A percentile compares a stretch with the other conserved stretches of the same genome.
These are phyloP conservation scores for Eutrema yunnanense DNA, from an alignment of 345 rosid genomes.

Conservation along the genomic window DNA sequence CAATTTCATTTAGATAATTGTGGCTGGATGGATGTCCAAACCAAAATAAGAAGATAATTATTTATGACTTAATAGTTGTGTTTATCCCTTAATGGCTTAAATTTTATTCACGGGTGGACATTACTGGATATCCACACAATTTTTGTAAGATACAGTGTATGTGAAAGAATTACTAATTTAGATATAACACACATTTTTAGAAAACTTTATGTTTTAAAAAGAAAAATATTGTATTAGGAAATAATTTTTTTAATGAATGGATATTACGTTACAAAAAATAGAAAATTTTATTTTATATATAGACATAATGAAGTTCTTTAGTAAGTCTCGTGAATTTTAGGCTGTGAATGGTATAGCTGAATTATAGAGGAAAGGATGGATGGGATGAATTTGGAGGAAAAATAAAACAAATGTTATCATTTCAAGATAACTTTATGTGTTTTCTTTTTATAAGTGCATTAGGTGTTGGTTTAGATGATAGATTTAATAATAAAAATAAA, in stretches of 20 bases:
- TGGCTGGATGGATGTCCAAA: not conserved
- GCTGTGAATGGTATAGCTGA: not conserved
- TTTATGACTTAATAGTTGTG: not conserved
- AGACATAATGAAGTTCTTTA: too few species aligned
- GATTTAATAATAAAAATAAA: too few species aligned
- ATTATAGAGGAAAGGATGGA: not conserved
- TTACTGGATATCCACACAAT: conserved; percentile 1
- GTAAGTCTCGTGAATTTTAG: not conserved
- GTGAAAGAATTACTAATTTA: not conserved
- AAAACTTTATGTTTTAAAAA: not conserved
- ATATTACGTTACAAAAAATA: not conserved
- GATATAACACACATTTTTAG: not conserved
- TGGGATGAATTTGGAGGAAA: not conserved
- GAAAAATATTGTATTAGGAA: not conserved
- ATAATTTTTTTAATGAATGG: not conserved
- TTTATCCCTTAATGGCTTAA: not conserved
- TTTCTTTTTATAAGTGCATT: not conserved
- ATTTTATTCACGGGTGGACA: conserved; percentile 11
- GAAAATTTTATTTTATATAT: not conserved
- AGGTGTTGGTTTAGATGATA: not conserved
- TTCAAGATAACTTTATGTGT: not conserved
- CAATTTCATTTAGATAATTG: not conserved
- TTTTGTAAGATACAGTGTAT: too few species aligned
- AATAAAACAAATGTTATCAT: not conserved
- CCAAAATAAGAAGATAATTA: too few species aligned